A percentile compares a stretch with the other conserved stretches of the same genome.
Conservation (phyloP, 805 yeast species). For the Tetrapisispora nanseiensis region DNA sequence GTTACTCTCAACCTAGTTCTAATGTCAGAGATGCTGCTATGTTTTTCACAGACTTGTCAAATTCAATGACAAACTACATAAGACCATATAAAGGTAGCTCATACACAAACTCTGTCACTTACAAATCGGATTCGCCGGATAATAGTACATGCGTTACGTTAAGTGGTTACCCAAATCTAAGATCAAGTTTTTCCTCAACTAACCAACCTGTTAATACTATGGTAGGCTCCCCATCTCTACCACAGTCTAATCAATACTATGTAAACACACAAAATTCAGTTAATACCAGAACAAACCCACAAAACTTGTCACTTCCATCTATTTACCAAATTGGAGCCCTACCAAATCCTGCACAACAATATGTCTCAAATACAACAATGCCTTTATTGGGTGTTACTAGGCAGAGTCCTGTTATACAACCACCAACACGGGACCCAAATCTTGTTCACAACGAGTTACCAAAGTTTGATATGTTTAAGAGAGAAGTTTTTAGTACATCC, state of each 20-base stretch:
- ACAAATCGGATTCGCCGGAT: neutral
- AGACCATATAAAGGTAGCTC: neutral
- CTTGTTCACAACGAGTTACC: neutral
- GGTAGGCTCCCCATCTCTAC: neutral
- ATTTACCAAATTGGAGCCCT: neutral
- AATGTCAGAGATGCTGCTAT: conserved; percentile 11
- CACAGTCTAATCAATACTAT: neutral
- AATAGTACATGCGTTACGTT: neutral
- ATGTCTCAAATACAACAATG: neutral
- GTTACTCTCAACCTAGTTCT: neutral
- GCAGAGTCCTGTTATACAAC: neutral
- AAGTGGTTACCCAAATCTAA: neutral
- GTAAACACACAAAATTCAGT: neutral
- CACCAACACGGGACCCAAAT: neutral
- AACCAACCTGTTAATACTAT: neutral
- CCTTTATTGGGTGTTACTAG: neutral
- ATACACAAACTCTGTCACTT: neutral
- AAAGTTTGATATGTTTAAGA: neutral
- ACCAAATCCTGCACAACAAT: neutral
- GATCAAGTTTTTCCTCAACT: neutral
- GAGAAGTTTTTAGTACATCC: conserved; percentile 11
- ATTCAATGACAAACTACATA: conserved; percentile 9
- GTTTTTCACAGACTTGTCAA: conserved; percentile 17
- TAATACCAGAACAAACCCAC: neutral
- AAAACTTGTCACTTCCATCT: conserved; percentile 4